Base-by-base conservation (phyloP, 495 filamentous ascomycete species). In the Lophiotrema nucula region DNA sequence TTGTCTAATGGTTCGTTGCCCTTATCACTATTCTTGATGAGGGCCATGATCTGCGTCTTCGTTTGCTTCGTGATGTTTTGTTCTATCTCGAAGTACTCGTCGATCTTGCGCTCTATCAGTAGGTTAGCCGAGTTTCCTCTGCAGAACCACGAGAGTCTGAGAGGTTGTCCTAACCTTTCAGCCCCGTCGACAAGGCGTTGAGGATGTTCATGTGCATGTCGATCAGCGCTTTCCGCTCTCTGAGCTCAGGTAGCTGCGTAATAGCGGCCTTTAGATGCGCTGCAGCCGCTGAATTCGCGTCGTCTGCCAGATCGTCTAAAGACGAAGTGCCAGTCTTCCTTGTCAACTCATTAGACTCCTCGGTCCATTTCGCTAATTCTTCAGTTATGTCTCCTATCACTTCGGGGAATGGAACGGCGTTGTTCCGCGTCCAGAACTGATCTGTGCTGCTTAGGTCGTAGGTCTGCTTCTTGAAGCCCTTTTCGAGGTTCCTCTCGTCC, bases 171-270 rank as follows among this genome's bases (percentile, higher is more conserved):
- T 37, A 33, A 64, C 60, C 55, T 33, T 96, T 95, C 70, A 96
- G 93, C 1, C 90, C 91, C 60, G 88, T 88, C 43, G 96, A 74
- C 6, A 96, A 72, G 15, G 88, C 84, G 8, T 89, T 89, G n/a
- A 90, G 82, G 53, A 96, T 96, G 69, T 95, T 96, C 95, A 99
- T 99, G 72, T 99, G 95, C 89, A 96, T 97, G 68, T 97, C 92
- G 12, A 99, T 18, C 16, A 85, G 81, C 1, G 86, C 85, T 71
- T 99, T 99, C 53, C 93, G 83, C 65, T 97, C 93, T 38, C 89
- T 84, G 47, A 99, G 74, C 70, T 97, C 92, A 1, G 95, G 95
- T 15, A 99, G 79, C 0, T 92, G 79, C 0, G 91, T 95, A 49
- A 99, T 95, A 16, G 91, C 95, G 12, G 90, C 88, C 73, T 97